Evolutionary conservation across 768 basidiomycete species (phyloP).

Genomic region (Infundibulicybe gibba): DNA sequence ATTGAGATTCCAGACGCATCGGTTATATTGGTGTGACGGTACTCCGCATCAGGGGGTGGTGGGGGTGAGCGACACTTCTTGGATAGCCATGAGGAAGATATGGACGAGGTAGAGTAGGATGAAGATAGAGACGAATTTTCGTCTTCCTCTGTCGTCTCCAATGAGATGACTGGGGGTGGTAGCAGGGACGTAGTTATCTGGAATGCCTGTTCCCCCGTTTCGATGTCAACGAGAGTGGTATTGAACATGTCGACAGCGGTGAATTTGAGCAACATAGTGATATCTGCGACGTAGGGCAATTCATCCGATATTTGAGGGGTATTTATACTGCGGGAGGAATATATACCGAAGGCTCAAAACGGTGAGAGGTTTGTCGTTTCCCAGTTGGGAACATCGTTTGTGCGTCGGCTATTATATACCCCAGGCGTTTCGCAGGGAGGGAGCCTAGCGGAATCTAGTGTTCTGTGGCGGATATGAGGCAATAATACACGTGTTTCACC

Average conservation of each 20-base stretch:
- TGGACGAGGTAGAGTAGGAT: background rate
- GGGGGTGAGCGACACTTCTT: background rate
- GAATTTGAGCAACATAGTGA: slow-evolving; percentile 55
- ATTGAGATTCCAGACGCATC: slow-evolving; percentile 36
- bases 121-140: slow-evolving; percentile 9
- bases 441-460: no score
- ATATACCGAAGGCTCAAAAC: slow-evolving; percentile 22
- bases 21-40: slow-evolving; percentile 39
- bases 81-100: slow-evolving; percentile 12
- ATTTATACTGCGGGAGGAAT: slow-evolving; percentile 11
- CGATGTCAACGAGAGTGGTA: slow-evolving; percentile 47
- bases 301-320: slow-evolving; percentile 2
- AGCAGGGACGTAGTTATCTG: slow-evolving; percentile 43
- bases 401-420: slow-evolving; percentile 9
- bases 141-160: slow-evolving; percentile 20
- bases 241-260: slow-evolving; percentile 56
- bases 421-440: no score
- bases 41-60: slow-evolving; percentile 9
- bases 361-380: slow-evolving; percentile 39
- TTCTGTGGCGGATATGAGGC: no score
- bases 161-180: slow-evolving; percentile 10
- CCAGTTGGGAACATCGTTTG: slow-evolving; percentile 44
- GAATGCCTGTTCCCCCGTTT: slow-evolving; percentile 45
- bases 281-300: no score
- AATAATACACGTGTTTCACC: no score